Conservation (phyloP, 1,139 yeast species). For the Candida sp. region DNA sequence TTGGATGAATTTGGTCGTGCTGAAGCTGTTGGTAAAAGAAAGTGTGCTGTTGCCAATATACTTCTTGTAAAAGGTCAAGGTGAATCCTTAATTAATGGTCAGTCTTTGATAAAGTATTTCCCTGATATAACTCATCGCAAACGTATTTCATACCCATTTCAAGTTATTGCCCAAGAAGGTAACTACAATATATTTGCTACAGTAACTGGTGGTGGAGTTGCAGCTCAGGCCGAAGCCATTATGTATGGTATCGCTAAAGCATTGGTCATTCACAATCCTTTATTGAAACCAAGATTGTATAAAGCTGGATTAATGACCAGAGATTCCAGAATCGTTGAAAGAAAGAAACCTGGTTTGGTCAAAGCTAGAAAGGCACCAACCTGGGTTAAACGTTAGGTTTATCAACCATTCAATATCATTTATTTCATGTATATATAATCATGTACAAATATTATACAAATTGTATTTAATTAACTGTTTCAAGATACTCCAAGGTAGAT, state of each 20-base stretch:
- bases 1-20: conserved; percentile 83
- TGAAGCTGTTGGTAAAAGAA: conserved; percentile 76
- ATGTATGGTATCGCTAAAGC: conserved; percentile 84
- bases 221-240: conserved; percentile 92
- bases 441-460: not conserved
- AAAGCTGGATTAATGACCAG: conserved; percentile 84
- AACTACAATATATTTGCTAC: conserved; percentile 77
- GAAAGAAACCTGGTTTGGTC: conserved; percentile 98
- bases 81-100: conserved; percentile 70
- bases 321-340: conserved; percentile 87
- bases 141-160: conserved; percentile 74
- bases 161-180: conserved; percentile 66
- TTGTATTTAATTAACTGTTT: conserved; percentile 9
- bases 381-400: conserved; percentile 86
- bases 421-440: conserved; percentile 3
- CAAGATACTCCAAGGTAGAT: conserved; percentile 39
- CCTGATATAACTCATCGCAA: conserved; percentile 68
- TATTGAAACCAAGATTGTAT: conserved; percentile 69
- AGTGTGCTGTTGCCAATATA: conserved; percentile 73
- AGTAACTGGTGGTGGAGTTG: conserved; percentile 87
- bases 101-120: conserved; percentile 60
- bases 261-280: conserved; percentile 77
- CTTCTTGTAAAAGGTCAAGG: conserved; percentile 78
- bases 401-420: conserved; percentile 4
- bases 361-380: conserved; percentile 98